Percentiles rank a stretch among this genome's conserved stretches.
These are phyloP conservation scores for Phytophthora pistaciae DNA, from an alignment of 352 stramenopile species.

Conservation along the genomic window DNA sequence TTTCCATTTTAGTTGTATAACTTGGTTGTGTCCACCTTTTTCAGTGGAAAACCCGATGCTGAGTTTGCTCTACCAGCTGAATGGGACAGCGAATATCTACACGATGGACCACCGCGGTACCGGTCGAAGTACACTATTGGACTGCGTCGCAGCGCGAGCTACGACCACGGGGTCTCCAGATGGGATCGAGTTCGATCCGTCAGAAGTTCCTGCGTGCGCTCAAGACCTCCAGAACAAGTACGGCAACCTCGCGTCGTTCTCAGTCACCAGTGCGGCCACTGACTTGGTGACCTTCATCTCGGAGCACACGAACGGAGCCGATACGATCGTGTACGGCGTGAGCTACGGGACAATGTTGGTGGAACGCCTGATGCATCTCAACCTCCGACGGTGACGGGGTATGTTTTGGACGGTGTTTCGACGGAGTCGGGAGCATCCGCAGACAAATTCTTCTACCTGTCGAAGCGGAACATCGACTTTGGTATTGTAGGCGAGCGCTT, in stretches of 20 bases:
- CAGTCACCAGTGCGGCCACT: slow-evolving; percentile 33
- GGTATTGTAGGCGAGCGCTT: slow-evolving; percentile 10
- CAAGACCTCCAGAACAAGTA: slow-evolving; percentile 42
- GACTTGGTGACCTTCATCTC: slow-evolving; percentile 26
- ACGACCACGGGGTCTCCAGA: neutral
- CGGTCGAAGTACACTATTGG: neutral
- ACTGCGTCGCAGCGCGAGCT: neutral
- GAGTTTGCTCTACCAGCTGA: neutral
- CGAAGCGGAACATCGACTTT: slow-evolving; percentile 40
- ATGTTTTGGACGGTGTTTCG: slow-evolving; percentile 53
- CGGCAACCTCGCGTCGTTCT: slow-evolving; percentile 26
- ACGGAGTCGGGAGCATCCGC: slow-evolving; percentile 2
- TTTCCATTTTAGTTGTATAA: neutral
- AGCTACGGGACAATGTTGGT: slow-evolving; percentile 66
- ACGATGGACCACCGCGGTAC: neutral
- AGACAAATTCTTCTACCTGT: slow-evolving; percentile 34
- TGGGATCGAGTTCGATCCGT: neutral
- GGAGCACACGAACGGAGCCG: neutral
- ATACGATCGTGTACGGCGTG: slow-evolving; percentile 54
- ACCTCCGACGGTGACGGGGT: slow-evolving; percentile 39
- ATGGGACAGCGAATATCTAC: neutral
- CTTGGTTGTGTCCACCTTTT: neutral
- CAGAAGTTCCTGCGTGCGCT: neutral
- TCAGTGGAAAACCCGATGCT: neutral
- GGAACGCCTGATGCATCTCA: slow-evolving; percentile 41